phyloP scores from a whole-genome alignment of 2,329 filamentous ascomycete species.

The Ceratocystis harringtonii region DNA sequence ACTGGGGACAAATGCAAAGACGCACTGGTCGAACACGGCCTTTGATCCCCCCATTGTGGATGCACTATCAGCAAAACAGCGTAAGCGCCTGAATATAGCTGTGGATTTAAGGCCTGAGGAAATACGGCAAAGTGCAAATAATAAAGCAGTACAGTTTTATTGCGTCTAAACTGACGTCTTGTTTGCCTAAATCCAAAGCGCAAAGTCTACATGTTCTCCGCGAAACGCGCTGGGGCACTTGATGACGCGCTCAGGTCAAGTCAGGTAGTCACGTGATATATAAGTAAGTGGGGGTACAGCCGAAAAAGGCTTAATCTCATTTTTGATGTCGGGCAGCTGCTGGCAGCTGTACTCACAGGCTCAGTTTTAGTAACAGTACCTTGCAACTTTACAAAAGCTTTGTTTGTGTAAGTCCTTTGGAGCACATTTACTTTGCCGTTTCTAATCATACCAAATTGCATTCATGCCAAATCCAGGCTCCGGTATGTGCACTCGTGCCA shows the following conservation, averaged over 20 bases:
- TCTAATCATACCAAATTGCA: conserved; percentile 74
- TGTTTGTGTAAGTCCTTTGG: neutral
- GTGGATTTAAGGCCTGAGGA: neutral
- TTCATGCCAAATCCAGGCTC: conserved; percentile 95
- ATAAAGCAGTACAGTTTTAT: neutral
- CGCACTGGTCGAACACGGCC: conserved; percentile 30
- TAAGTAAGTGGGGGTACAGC: neutral
- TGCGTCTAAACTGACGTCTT: neutral
- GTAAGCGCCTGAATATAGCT: neutral
- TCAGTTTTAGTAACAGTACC: neutral
- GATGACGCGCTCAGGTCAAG: neutral
- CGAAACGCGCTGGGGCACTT: neutral
- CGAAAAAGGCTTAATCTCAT: neutral
- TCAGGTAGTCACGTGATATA: neutral
- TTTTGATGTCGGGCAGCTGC: neutral
- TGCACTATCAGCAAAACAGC: neutral
- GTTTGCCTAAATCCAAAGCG: neutral
- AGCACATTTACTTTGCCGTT: neutral
- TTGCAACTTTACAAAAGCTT: neutral
- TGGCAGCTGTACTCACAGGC: neutral
- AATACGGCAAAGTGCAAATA: neutral
- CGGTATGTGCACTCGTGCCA: conserved; percentile 60
- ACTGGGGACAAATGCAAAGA: conserved; percentile 33
- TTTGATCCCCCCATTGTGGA: conserved; percentile 19
- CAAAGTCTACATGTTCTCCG: neutral